These are phyloP conservation scores for Magnolia sinica DNA, from an alignment of 164 flowering plant genomes.

Conservation along the genomic window DNA sequence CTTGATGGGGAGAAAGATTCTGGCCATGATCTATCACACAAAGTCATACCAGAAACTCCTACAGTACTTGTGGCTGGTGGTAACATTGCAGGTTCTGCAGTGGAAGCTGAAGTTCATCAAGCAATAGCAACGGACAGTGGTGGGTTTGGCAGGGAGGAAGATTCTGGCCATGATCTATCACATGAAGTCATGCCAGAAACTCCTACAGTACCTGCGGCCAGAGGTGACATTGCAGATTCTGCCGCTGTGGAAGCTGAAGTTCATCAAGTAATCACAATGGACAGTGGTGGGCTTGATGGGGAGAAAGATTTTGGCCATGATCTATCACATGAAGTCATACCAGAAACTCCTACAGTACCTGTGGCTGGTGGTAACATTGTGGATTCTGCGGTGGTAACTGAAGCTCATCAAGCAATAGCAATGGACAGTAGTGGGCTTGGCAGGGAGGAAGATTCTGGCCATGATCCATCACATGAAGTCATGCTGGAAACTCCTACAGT, in stretches of 20 bases:
- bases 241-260: constrained; percentile 10
- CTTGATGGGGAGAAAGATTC: constrained; percentile 16
- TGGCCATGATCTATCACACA: neutral
- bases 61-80: neutral
- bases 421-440: constrained; percentile 4
- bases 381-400: constrained; percentile 11
- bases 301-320: constrained; percentile 9
- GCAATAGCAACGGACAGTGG: neutral
- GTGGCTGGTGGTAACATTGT: constrained; percentile 1
- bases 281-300: constrained; percentile 3
- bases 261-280: neutral
- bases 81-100: constrained; percentile 9
- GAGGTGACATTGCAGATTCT: constrained; percentile 9
- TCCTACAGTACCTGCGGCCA: neutral
- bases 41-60: neutral
- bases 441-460: constrained; percentile 12
- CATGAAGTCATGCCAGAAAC: neutral
- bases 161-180: neutral
- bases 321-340: neutral
- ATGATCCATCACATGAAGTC: neutral
- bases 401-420: constrained; percentile 5
- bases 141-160: constrained; percentile 13
- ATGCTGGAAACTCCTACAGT: neutral
- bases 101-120: constrained; percentile 12
- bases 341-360: neutral